These are phyloP conservation scores for Monilinia polystroma DNA, from an alignment of 2,329 filamentous ascomycete species.

Conservation along the genomic window DNA sequence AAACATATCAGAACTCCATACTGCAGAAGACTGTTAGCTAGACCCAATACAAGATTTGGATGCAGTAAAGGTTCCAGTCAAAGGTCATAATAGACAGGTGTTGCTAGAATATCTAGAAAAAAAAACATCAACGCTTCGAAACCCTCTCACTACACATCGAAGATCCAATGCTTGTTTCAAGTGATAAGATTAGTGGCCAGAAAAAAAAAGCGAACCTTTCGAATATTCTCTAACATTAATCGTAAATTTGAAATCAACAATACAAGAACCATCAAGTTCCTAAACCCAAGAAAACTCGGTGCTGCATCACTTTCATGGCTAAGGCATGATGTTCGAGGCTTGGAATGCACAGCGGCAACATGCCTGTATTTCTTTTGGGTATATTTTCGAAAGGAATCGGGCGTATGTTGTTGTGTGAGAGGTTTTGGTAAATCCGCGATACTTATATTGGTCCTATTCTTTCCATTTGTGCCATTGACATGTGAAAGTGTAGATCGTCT, in stretches of 20 bases:
- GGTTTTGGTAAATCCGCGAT: conserved; percentile 31
- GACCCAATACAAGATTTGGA: background rate
- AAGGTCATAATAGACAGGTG: background rate
- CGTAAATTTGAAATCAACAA: conserved; percentile 89
- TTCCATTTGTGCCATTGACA: conserved; percentile 20
- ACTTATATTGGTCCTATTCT: conserved; percentile 16
- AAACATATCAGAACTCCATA: conserved; percentile 95
- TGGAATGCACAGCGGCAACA: conserved; percentile 80
- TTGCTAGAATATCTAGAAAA: background rate
- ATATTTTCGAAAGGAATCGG: conserved; percentile 23
- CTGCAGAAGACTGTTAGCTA: conserved; percentile 41
- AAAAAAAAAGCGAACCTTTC: conserved; percentile 14
- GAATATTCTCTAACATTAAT: conserved; percentile 83
- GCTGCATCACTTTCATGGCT: conserved; percentile 74
- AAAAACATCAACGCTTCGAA: background rate
- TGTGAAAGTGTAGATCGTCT: conserved; percentile 36
- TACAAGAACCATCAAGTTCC: conserved; percentile 94
- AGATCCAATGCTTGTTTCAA: background rate
- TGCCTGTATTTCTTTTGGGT: conserved; percentile 77
- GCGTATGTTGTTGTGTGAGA: conserved; percentile 29
- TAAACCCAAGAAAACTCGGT: conserved; percentile 88
- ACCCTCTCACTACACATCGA: background rate
- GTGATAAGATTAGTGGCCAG: conserved; percentile 1
- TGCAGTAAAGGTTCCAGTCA: background rate
- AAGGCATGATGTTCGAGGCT: conserved; percentile 71